Percentiles rank a stretch among this genome's conserved stretches.
phyloP scores from a whole-genome alignment of 2,329 filamentous ascomycete genomes.

The Ophiocordyceps camponoti-leonardi region DNA sequence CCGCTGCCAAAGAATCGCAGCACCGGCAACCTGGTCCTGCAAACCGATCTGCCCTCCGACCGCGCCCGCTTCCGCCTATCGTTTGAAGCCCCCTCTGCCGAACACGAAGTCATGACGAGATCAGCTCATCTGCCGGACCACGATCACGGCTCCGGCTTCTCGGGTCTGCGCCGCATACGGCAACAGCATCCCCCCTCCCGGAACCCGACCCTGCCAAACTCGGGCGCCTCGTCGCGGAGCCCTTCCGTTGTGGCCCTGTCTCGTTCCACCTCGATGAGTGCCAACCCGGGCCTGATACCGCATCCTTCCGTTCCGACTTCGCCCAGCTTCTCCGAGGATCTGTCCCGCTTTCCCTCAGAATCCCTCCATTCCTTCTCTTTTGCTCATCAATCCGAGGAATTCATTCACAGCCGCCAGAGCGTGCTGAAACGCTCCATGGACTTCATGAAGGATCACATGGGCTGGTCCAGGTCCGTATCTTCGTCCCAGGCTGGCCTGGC shows the following conservation, averaged over 20 bases:
- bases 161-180: constrained; percentile 82
- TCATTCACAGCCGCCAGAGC: constrained; percentile 80
- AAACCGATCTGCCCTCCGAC: constrained; percentile 29
- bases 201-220: constrained; percentile 44
- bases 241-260: constrained; percentile 38
- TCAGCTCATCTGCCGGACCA: constrained; percentile 71
- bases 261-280: constrained; percentile 54
- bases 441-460: constrained; percentile 86
- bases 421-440: constrained; percentile 86
- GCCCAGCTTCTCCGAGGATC: constrained; percentile 70
- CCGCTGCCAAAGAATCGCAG: constrained; percentile 47
- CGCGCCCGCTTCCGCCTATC: constrained; percentile 54
- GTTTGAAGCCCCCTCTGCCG: constrained; percentile 53
- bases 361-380: constrained; percentile 98
- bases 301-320: constrained; percentile 48
- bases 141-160: constrained; percentile 71
- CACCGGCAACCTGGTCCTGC: constrained; percentile 40
- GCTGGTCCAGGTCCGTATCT: constrained; percentile 54
- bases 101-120: constrained; percentile 55
- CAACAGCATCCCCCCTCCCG: constrained; percentile 55
- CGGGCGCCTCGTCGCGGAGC: constrained; percentile 45
- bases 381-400: constrained; percentile 84
- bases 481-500: constrained; percentile 58
- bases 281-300: constrained; percentile 35
- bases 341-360: constrained; percentile 83